Conservation (phyloP, 2,329 filamentous ascomycete species). For the Fonsecaea pedrosoi region DNA sequence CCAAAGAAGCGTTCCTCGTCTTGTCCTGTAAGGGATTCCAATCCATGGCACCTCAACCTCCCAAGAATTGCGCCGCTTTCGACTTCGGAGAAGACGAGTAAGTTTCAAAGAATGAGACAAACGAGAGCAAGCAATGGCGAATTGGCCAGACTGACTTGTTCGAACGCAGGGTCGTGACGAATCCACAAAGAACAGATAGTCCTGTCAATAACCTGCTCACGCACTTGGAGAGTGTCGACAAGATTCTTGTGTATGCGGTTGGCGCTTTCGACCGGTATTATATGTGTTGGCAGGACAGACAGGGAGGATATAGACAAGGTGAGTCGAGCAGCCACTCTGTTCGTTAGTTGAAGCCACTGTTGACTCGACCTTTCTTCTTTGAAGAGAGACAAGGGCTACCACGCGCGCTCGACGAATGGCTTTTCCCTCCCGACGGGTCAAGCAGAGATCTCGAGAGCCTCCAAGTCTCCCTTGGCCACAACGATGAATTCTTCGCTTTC, state of each 20-base stretch:
- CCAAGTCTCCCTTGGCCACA: conserved; percentile 49
- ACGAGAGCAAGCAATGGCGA: neutral
- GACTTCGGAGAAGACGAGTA: neutral
- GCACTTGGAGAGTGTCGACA: conserved; percentile 40
- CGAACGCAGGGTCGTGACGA: neutral
- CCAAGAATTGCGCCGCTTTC: neutral
- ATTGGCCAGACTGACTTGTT: neutral
- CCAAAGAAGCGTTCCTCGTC: neutral
- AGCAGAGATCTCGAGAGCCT: conserved; percentile 46
- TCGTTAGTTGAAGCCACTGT: neutral
- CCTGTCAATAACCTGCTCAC: conserved; percentile 13
- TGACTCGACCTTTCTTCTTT: neutral
- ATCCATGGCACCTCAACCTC: neutral
- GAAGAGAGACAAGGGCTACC: conserved; percentile 49
- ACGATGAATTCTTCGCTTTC: conserved; percentile 50
- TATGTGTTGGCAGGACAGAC: conserved; percentile 48
- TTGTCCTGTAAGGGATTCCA: neutral
- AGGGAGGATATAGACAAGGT: conserved; percentile 48
- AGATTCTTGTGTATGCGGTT: conserved; percentile 49
- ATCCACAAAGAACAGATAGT: neutral
- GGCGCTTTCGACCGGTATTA: conserved; percentile 51
- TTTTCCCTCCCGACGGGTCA: conserved; percentile 44
- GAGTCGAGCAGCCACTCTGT: conserved; percentile 1
- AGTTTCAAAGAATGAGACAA: neutral
- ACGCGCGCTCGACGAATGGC: conserved; percentile 44